phyloP scores from a whole-genome alignment of 2,329 filamentous ascomycete genomes.

The Aspergillus neotritici region DNA sequence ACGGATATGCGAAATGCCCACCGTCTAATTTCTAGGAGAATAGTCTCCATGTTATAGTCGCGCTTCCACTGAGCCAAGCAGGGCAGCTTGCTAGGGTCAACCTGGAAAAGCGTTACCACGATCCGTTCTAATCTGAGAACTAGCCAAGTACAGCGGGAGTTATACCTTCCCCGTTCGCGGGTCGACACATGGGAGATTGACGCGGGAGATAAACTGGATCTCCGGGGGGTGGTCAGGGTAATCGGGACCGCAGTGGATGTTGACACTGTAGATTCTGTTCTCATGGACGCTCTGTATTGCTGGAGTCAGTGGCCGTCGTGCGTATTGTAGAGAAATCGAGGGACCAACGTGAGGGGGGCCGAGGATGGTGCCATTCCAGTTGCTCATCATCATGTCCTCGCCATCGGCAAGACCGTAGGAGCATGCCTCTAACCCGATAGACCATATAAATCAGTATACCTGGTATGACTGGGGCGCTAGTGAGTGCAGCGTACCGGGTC shows the following conservation, averaged over 20 bases:
- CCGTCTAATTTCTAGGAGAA: constrained; percentile 80
- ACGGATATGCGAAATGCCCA: constrained; percentile 34
- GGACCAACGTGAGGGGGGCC: constrained; percentile 84
- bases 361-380: constrained; percentile 98
- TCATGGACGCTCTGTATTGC: constrained; percentile 77
- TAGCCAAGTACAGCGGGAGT: background rate
- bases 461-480: constrained; percentile 5
- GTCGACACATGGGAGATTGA: constrained; percentile 96
- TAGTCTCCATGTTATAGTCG: constrained; percentile 91
- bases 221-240: constrained; percentile 87
- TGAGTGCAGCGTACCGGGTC: constrained; percentile 56
- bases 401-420: constrained; percentile 93
- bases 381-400: constrained; percentile 92
- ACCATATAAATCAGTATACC: constrained; percentile 20
- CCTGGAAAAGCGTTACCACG: constrained; percentile 41
- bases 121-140: background rate
- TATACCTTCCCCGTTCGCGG: constrained; percentile 65
- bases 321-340: constrained; percentile 1
- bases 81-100: constrained; percentile 76
- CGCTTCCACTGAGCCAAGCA: constrained; percentile 87
- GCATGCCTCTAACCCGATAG: constrained; percentile 66
- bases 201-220: constrained; percentile 86
- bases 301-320: constrained; percentile 11
- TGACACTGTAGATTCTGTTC: constrained; percentile 97
- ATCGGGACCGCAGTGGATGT: constrained; percentile 84